These are phyloP conservation scores for Colletotrichum kahawae DNA, from an alignment of 2,329 filamentous ascomycete genomes.

Conservation along the genomic window DNA sequence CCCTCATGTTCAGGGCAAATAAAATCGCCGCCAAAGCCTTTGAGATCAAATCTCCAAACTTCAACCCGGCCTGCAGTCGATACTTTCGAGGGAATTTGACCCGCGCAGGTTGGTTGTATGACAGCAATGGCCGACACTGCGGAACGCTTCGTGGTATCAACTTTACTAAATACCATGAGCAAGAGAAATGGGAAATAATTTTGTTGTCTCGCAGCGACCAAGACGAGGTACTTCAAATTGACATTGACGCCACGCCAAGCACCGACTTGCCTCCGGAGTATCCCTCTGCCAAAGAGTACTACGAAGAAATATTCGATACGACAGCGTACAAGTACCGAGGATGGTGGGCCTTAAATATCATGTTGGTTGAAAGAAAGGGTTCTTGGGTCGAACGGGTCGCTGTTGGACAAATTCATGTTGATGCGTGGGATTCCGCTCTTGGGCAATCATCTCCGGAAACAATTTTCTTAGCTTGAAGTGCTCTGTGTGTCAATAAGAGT, in stretches of 20 bases:
- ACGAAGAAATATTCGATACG: background rate
- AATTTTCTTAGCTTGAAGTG: background rate
- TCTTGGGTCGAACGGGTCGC: background rate
- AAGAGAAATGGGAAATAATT: background rate
- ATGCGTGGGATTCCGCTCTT: background rate
- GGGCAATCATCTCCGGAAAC: background rate
- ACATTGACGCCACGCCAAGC: background rate
- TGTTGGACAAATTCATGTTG: background rate
- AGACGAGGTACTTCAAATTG: background rate
- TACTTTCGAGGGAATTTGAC: background rate
- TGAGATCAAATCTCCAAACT: background rate
- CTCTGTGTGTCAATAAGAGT: background rate
- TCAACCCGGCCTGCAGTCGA: background rate
- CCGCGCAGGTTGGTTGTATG: background rate
- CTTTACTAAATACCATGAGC: background rate
- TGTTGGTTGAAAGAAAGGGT: background rate
- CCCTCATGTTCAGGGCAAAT: background rate
- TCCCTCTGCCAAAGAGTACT: background rate
- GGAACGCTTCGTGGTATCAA: background rate
- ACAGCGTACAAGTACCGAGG: background rate
- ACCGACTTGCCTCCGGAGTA: background rate
- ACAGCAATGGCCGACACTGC: background rate
- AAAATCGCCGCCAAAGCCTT: background rate
- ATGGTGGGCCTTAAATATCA: background rate
- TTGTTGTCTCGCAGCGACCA: background rate